A percentile compares a stretch with the other conserved stretches of the same genome.
phyloP scores from a whole-genome alignment of 148 eudicot genomes.

The Gaultheria prostrata region DNA sequence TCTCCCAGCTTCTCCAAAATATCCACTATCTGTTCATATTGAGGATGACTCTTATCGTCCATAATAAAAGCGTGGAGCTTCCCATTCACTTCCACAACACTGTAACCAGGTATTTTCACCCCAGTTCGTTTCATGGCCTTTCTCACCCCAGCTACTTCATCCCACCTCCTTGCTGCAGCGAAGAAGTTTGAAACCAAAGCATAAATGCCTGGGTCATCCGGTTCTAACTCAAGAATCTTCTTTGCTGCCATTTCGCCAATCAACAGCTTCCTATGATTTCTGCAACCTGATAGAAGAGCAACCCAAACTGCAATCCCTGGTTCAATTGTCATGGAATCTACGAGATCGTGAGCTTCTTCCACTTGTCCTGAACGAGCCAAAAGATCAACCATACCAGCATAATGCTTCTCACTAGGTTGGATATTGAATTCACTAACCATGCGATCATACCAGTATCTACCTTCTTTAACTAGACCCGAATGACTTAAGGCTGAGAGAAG shows the following conservation, averaged over 20 bases:
- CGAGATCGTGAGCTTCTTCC: constrained; percentile 51
- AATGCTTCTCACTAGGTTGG: constrained; percentile 69
- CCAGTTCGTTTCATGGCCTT: constrained; percentile 47
- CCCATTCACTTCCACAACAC: constrained; percentile 61
- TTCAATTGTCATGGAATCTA: constrained; percentile 36
- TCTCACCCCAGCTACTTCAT: constrained; percentile 55
- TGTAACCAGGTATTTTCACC: constrained; percentile 59
- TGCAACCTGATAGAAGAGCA: constrained; percentile 68
- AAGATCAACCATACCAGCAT: constrained; percentile 64
- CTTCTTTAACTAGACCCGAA: constrained; percentile 71
- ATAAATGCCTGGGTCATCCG: constrained; percentile 59
- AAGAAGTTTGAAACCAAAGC: constrained; percentile 60
- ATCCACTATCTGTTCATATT: constrained; percentile 34
- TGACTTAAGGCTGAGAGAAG: constrained; percentile 75
- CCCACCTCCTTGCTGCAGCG: constrained; percentile 60
- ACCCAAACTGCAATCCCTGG: constrained; percentile 60
- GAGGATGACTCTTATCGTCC: constrained; percentile 64
- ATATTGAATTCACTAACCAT: constrained; percentile 49
- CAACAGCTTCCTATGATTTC: constrained; percentile 41
- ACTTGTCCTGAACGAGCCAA: constrained; percentile 65
- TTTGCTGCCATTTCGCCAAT: constrained; percentile 63
- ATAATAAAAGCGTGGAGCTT: constrained; percentile 58
- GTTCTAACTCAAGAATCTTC: constrained; percentile 50
- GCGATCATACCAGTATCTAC: constrained; percentile 54
- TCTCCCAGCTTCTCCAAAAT: constrained; percentile 39